Conservation (phyloP, 2,329 filamentous ascomycete genomes). For the Hawksworthiomyces lignivorus region DNA sequence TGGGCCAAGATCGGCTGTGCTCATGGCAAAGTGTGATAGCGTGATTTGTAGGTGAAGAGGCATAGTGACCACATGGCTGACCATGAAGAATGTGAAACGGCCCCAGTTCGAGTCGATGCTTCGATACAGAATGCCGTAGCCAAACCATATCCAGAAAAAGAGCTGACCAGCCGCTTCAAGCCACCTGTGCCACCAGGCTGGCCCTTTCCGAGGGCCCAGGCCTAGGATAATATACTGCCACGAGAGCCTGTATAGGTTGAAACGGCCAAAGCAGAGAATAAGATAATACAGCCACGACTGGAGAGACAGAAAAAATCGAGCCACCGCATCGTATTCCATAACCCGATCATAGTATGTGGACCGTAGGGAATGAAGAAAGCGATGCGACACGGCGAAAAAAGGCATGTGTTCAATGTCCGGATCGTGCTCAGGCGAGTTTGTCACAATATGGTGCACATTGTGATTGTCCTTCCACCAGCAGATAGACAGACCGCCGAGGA, state of each 20-base stretch:
- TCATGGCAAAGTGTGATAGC: constrained; percentile 89
- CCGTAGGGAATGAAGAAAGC: constrained; percentile 63
- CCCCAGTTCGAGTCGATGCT: constrained; percentile 61
- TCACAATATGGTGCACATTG: constrained; percentile 95
- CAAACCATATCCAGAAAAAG: constrained; percentile 84
- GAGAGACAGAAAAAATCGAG: constrained; percentile 60
- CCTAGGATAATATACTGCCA: constrained; percentile 69
- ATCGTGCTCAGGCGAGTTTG: constrained; percentile 90
- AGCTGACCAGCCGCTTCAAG: constrained; percentile 69
- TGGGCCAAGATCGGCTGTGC: constrained; percentile 75
- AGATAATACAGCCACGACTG: constrained; percentile 81
- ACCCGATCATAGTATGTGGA: constrained; percentile 79
- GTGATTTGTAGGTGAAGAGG: constrained; percentile 86
- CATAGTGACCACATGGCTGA: constrained; percentile 74
- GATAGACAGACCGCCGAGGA: constrained; percentile 77
- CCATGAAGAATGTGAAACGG: constrained; percentile 65
- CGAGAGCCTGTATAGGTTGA: constrained; percentile 79
- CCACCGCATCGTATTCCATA: constrained; percentile 70
- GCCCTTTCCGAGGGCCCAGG: constrained; percentile 64
- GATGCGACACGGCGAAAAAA: constrained; percentile 79
- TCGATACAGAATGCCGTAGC: constrained; percentile 71
- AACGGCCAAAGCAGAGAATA: constrained; percentile 70
- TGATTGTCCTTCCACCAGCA: constrained; percentile 98
- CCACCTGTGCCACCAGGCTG: constrained; percentile 76
- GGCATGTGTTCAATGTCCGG: constrained; percentile 91